Base-by-base conservation (phyloP, 2,329 filamentous ascomycete species). In the Penicillium polonicum region DNA sequence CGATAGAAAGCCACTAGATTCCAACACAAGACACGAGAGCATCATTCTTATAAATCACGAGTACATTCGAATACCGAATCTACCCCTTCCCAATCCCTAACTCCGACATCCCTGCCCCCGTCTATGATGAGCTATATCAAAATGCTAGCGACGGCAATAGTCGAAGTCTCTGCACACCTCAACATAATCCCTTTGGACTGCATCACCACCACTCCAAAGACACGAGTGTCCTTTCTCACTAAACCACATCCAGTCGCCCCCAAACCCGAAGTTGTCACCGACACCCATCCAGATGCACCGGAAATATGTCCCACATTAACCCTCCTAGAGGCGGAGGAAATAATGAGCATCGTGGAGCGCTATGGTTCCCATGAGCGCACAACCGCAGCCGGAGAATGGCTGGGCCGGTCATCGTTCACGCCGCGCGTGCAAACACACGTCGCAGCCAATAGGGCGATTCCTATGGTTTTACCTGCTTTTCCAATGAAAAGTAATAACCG, bases 401-500 rank as follows among this genome's bases (percentile, higher is more conserved):
- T 57, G 3, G 55, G 55, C 9, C 55, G 55, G 21, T 46, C 43
- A 21, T 53, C 55, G 38, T 57, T 57, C 43, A 48, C 31, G 9
- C 55, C 55, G 4, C 49, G 35, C 19, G 55, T 57, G 13, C 42
- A 57, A 36, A 53, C 36, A 29, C 49, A 57, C 25, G 12, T 57
- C 19, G 42, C 21, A 12, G 50, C 29, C 13, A 53, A 53, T n/a
- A 45, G 43, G n/a, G 29, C 49, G 2, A 57, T 57, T 39, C 49
- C 55, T 10, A 46, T 57, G 55, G 55, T 57, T 12, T 17, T 57
- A 12, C 55, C 55, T 43, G 55, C 55, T 23, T 57, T 57, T 31
- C 55, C 55, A 12, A 57, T 57, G 55, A 57, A 57, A 17, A 57
- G 55, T n/a, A 57, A 48, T 17, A 57, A 57, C 6, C 55, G 55